Evolutionary conservation across 805 yeast genomes (phyloP), one percentile per base, ranked within the genome.

Genomic region (Zygoascus bituminiphila): DNA sequence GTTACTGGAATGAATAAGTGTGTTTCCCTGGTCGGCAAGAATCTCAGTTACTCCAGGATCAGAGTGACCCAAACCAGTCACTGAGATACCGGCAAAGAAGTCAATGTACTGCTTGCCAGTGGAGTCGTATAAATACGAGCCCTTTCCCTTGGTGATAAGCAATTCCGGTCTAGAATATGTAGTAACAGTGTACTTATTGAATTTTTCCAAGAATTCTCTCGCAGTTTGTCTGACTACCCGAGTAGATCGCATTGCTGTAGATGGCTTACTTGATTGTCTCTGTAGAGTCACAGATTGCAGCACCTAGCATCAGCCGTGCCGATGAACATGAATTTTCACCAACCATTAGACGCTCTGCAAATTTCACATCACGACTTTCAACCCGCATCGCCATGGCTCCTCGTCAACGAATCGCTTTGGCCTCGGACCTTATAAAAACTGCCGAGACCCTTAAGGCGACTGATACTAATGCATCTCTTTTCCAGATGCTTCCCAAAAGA

Each of bases 51-150:
- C 75, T 53, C 80, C 82, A 3, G 81, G 79, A 57, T 93, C 76
- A 22, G 88, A 72, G 62, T 93, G 98, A 2, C 98, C 98, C 54
- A 93, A 71, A 0, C 86, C 82, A n/a, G 96, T 91, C 14, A 93
- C 98, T 0, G 98, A 98, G 56, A 93, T 91, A 46, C 98, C 98
- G 1, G 97, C 88, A 1, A 91, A 82, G 67, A 93, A 91, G 63
- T 93, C 98, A 45, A 93, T 74, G 61, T 82, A 93, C 62, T 82
- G 75, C 43, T 65, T 64, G 51, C 84, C 83, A 57, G 86, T 88
- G 44, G 83, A 66, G 64, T 93, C 98, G 72, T 81, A 88, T 47
- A 93, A 63, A 47, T 72, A 72, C n/a, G 88, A 78, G 17, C 95
- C 96, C 57, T 79, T 67, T 31, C 96, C 98, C 51, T 81, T 82